Percentiles rank a stretch among this genome's conserved stretches.
phyloP scores from a whole-genome alignment of 495 filamentous ascomycete species.

The Neurospora africana region DNA sequence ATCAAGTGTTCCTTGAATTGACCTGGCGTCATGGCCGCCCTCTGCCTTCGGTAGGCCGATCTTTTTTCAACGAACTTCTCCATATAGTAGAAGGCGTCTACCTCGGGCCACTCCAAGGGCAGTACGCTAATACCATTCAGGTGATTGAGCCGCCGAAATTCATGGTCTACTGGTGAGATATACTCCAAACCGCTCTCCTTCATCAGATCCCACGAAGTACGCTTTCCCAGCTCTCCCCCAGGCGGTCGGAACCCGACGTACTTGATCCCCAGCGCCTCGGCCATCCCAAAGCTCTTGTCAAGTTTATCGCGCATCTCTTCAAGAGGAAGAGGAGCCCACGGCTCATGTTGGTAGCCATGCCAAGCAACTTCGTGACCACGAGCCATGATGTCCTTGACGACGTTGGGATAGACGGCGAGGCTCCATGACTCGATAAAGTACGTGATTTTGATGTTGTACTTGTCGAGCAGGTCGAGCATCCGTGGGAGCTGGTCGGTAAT shows the following conservation, averaged over 20 bases:
- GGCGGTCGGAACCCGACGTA: conserved; percentile 27
- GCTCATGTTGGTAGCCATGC: conserved; percentile 28
- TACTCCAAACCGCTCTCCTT: conserved; percentile 14
- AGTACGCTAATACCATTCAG: conserved; percentile 17
- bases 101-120: conserved; percentile 24
- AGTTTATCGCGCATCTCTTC: conserved; percentile 13
- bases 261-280: conserved; percentile 2
- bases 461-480: conserved; percentile 19
- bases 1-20: conserved; percentile 15
- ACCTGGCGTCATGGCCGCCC: conserved; percentile 5
- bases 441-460: conserved; percentile 17
- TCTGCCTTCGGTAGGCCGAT: conserved; percentile 2
- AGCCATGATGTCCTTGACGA: conserved; percentile 5
- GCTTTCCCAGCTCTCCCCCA: conserved; percentile 16
- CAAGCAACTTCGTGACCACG: conserved; percentile 24
- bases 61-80: conserved; percentile 19
- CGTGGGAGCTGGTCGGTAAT: conserved; percentile 21
- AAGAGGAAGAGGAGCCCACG: conserved; percentile 12
- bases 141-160: background rate
- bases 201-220: conserved; percentile 15
- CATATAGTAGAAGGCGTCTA: conserved; percentile 30
- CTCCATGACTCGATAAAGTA: conserved; percentile 29
- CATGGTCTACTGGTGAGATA: conserved; percentile 12
- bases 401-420: conserved; percentile 18
- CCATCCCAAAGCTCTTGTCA: conserved; percentile 14